Base-by-base conservation (phyloP, 371 early-diverging fungal species). In the Coemansia sp. region DNA sequence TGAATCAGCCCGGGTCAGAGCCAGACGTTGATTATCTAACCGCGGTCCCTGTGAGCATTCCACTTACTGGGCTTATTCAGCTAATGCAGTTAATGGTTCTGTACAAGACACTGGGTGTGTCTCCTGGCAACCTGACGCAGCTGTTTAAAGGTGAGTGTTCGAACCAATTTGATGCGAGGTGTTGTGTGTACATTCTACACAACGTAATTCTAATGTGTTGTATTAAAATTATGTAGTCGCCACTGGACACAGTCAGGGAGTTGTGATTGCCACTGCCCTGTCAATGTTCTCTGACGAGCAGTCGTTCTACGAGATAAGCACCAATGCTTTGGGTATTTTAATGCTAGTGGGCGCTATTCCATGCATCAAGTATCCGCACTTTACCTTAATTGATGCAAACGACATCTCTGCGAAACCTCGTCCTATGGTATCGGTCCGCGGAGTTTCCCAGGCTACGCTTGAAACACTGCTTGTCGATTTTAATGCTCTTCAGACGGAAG, bases 231-330 rank as follows among this genome's bases (percentile, higher is more conserved):
- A 2, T 66, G 26, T 67, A 73, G 84, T 81, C 10, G 68, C 82
- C n/a, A 82, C 85, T 90, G 97, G 94, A 4, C 57, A 56, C 57
- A 56, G 57, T 21, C 57, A 56, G 37, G 57, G 34, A 8, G 14
- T 56, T n/a, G 87, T 92, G 61, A 85, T 91, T 14, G 92, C 97
- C n/a, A 89, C 89, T 16, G 94, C 88, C 26, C 86, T 97, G 64
- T 84, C 95, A 16, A 77, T 89, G 10, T 89, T 95, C 24, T 79
- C 86, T 21, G 89, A 92, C 26, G 90, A 91, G 58, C 86, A 89
- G 64, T 89, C 90, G 11, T 93, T 95, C 70, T 62, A 87, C 31
- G 70, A 67, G 55, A 91, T 92, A 72, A 82, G 92, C 37, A 84
- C 87, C 73, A 93, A 92, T 76, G 91, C 92, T 0, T 84, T 97